Percentiles rank a stretch among this genome's conserved stretches.
Evolutionary conservation across 2,329 filamentous ascomycete genomes (phyloP).

Genomic region (Plectosphaerella plurivora): DNA sequence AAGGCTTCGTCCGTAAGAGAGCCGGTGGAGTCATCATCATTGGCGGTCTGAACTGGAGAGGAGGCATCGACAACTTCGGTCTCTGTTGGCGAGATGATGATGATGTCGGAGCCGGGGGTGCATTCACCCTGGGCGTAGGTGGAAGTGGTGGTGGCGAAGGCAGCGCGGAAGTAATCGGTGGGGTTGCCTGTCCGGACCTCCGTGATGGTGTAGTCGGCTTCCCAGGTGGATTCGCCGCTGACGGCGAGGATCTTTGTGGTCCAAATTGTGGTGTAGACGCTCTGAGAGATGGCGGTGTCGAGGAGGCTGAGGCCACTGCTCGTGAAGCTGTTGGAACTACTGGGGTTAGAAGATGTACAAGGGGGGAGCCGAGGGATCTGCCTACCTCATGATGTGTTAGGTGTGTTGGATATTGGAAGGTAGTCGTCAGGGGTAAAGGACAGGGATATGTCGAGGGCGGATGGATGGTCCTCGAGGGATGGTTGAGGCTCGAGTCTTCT

Average conservation of each 20-base stretch:
- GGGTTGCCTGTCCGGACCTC: slow-evolving; percentile 27
- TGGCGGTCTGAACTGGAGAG: slow-evolving; percentile 26
- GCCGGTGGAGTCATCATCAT: slow-evolving; percentile 20
- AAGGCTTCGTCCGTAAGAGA: slow-evolving; percentile 31
- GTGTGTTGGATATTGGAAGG: background rate
- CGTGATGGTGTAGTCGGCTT: slow-evolving; percentile 34
- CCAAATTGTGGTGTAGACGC: slow-evolving; percentile 31
- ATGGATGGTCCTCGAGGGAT: background rate
- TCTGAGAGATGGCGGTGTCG: slow-evolving; percentile 13
- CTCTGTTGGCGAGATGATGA: slow-evolving; percentile 31
- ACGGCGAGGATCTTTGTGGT: slow-evolving; percentile 29
- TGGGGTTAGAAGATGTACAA: background rate
- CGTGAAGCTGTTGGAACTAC: background rate
- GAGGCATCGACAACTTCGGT: slow-evolving; percentile 23
- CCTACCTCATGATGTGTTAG: slow-evolving; percentile 13
- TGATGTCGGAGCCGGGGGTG: slow-evolving; percentile 18
- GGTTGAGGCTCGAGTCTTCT: no score
- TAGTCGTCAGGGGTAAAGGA: no score
- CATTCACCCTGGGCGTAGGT: slow-evolving; percentile 16
- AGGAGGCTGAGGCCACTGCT: background rate
- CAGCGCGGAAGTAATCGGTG: slow-evolving; percentile 19
- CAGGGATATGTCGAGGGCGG: no score
- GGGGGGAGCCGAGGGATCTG: background rate
- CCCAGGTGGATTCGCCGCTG: slow-evolving; percentile 30
- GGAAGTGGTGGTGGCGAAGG: slow-evolving; percentile 24